Percentiles rank a stretch among this genome's conserved stretches.
Conservation (phyloP, 192 early-diverging fungal species). For the Umbelopsis ramanniana region DNA sequence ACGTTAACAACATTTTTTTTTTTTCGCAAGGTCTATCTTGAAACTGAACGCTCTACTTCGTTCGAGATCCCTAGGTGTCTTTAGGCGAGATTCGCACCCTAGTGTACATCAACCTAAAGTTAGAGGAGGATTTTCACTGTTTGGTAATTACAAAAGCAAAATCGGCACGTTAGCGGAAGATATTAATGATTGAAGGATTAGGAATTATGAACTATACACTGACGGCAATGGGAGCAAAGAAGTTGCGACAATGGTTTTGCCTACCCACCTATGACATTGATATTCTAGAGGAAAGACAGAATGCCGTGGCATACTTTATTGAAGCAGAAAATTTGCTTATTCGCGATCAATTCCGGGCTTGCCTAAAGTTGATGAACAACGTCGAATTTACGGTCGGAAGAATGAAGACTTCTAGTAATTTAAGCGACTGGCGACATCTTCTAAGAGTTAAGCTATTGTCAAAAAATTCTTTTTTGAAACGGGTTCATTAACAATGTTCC, state of each 20-base stretch:
- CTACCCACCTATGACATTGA: slow-evolving; percentile 57
- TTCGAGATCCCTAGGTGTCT: slow-evolving; percentile 78
- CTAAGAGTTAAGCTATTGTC: slow-evolving; percentile 50
- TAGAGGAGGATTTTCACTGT: slow-evolving; percentile 76
- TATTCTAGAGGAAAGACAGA: slow-evolving; percentile 57
- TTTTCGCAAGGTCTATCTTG: not conserved
- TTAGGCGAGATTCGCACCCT: slow-evolving; percentile 79
- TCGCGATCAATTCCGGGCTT: slow-evolving; percentile 44
- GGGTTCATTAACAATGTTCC: slow-evolving; percentile 15
- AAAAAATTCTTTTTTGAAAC: not conserved
- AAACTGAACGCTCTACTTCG: not conserved
- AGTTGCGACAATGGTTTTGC: slow-evolving; percentile 72
- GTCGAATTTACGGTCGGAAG: slow-evolving; percentile 46
- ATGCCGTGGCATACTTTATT: slow-evolving; percentile 58
- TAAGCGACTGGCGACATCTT: slow-evolving; percentile 65
- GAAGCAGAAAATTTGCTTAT: slow-evolving; percentile 44
- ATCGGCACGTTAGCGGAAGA: not conserved
- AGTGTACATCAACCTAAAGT: slow-evolving; percentile 70
- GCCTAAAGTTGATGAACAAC: slow-evolving; percentile 56
- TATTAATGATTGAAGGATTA: slow-evolving; percentile 27
- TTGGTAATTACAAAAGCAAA: slow-evolving; percentile 51
- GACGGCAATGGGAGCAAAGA: slow-evolving; percentile 57
- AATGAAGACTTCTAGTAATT: slow-evolving; percentile 50
- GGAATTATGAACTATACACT: slow-evolving; percentile 68
- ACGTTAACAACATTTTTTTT: no score